Evolutionary conservation across 805 yeast genomes (phyloP).

Genomic region (Ogataea pilisensis): DNA sequence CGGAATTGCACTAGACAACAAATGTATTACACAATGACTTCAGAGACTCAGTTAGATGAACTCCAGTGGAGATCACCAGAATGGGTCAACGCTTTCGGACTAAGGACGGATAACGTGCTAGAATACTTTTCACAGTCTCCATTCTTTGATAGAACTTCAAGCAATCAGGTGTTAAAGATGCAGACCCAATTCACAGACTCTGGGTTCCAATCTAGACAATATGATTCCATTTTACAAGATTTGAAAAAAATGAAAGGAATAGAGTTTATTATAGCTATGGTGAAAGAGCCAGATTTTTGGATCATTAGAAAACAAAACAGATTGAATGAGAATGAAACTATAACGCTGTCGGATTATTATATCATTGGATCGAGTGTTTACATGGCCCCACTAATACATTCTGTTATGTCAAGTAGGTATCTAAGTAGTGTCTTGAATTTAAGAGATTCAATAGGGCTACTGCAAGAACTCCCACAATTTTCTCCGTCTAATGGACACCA

Average conservation of each 20-base stretch:
- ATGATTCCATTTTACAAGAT: constrained; percentile 38
- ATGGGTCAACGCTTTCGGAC: constrained; percentile 88
- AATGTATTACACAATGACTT: constrained; percentile 7
- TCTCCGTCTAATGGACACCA: constrained; percentile 60
- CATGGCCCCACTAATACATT: constrained; percentile 78
- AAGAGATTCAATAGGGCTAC: constrained; percentile 41
- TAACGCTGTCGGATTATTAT: constrained; percentile 71
- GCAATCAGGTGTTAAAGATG: constrained; percentile 93
- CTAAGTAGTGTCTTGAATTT: constrained; percentile 44
- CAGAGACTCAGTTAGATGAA: constrained; percentile 60
- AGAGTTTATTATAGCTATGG: constrained; percentile 73
- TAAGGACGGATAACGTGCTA: constrained; percentile 83
- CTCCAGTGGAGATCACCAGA: constrained; percentile 97
- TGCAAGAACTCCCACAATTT: constrained; percentile 49
- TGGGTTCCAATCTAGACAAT: constrained; percentile 33
- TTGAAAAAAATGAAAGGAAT: constrained; percentile 76
- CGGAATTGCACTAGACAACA: too few relatives aligned
- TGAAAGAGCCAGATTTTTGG: constrained; percentile 92
- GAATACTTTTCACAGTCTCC: constrained; percentile 95
- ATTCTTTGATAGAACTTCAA: constrained; percentile 89
- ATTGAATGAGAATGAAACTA: constrained; percentile 43
- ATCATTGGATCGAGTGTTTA: constrained; percentile 89
- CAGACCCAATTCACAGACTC: constrained; percentile 76
- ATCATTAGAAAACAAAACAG: constrained; percentile 79
- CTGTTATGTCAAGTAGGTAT: constrained; percentile 68